These are phyloP conservation scores for Phytophthora pini DNA, from an alignment of 352 stramenopile genomes.

Conservation along the genomic window DNA sequence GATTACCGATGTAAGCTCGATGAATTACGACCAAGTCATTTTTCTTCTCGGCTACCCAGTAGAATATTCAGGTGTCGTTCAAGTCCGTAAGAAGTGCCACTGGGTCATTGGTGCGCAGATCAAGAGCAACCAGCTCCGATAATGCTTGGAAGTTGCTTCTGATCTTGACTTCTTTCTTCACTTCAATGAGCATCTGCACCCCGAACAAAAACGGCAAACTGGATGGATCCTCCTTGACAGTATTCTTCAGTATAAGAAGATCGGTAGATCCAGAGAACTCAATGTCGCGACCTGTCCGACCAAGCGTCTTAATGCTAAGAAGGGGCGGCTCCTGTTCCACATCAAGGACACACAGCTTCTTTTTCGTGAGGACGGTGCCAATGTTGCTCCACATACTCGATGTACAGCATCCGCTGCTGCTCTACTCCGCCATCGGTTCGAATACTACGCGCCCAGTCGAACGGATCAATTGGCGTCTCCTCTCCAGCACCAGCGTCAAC, in stretches of 20 bases:
- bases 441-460: not conserved
- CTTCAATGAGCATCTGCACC: constrained; percentile 57
- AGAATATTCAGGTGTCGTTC: constrained; percentile 43
- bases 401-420: constrained; percentile 32
- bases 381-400: constrained; percentile 46
- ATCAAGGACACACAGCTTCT: constrained; percentile 43
- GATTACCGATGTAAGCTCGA: not conserved
- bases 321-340: constrained; percentile 17
- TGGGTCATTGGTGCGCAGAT: constrained; percentile 40
- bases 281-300: constrained; percentile 17
- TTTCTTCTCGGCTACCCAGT: constrained; percentile 42
- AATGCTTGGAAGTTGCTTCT: constrained; percentile 39
- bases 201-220: constrained; percentile 34
- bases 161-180: constrained; percentile 39
- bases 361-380: constrained; percentile 30
- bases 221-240: constrained; percentile 15
- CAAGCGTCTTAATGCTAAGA: too few relatives aligned
- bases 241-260: constrained; percentile 46
- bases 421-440: constrained; percentile 16
- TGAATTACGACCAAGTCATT: constrained; percentile 7
- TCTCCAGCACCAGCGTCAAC: too few relatives aligned
- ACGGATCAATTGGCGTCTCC: not conserved
- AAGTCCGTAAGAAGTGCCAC: constrained; percentile 60
- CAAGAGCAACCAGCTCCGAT: constrained; percentile 49
- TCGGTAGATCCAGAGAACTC: constrained; percentile 42